Percentiles rank a stretch among this genome's conserved stretches.
phyloP scores from a whole-genome alignment of 164 flowering plant species.

The Protea cynaroides region DNA sequence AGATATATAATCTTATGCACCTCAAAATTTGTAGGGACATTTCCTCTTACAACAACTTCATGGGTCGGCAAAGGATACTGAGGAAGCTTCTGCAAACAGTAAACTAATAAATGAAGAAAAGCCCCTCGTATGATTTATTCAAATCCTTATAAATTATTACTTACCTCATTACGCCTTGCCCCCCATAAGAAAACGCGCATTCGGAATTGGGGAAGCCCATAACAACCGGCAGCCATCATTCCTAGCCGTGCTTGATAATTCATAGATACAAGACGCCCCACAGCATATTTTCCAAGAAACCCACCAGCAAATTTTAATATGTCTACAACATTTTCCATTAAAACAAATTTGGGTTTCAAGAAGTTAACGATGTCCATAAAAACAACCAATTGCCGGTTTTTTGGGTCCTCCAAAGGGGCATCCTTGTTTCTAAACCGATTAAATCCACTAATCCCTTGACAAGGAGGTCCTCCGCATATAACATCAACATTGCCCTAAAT shows the following conservation, averaged over 20 bases:
- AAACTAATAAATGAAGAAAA: background rate
- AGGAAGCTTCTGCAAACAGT: constrained; percentile 50
- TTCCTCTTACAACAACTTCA: constrained; percentile 53
- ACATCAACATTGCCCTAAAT: constrained; percentile 75
- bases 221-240: constrained; percentile 77
- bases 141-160: background rate
- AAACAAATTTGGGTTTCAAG: constrained; percentile 59
- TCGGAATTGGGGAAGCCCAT: constrained; percentile 83
- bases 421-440: constrained; percentile 61
- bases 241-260: constrained; percentile 77
- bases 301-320: constrained; percentile 54
- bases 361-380: constrained; percentile 71
- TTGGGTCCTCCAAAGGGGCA: constrained; percentile 52
- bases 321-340: constrained; percentile 94
- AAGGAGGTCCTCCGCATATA: constrained; percentile 95
- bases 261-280: constrained; percentile 54
- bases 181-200: constrained; percentile 90
- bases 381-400: constrained; percentile 62
- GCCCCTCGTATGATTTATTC: background rate
- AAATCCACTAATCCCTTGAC: constrained; percentile 90
- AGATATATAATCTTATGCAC: constrained; percentile 20
- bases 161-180: constrained; percentile 52
- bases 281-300: constrained; percentile 64
- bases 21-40: constrained; percentile 55
- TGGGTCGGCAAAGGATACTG: constrained; percentile 82